phyloP scores from a whole-genome alignment of 768 basidiomycete genomes.

The Roridomyces roridus region DNA sequence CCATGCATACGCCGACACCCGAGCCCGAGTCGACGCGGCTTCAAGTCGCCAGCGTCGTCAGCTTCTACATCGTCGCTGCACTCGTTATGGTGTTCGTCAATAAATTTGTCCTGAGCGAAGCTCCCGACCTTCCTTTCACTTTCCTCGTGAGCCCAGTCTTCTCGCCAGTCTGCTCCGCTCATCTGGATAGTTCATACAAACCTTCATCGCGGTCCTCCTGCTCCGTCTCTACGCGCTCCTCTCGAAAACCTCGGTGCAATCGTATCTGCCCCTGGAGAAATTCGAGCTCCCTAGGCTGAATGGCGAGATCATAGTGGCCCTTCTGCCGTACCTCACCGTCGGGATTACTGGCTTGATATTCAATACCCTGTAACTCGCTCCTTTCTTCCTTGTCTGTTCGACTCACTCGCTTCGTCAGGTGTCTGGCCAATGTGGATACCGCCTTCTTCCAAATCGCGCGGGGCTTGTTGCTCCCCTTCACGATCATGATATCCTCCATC shows the following conservation, averaged over 20 bases:
- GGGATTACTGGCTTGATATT: slow-evolving; percentile 58
- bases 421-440: slow-evolving; percentile 38
- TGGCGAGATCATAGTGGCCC: slow-evolving; percentile 40
- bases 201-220: slow-evolving; percentile 50
- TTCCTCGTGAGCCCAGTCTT: slow-evolving; percentile 38
- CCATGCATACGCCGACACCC: neutral
- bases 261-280: slow-evolving; percentile 13
- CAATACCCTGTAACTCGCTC: slow-evolving; percentile 45
- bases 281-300: slow-evolving; percentile 49
- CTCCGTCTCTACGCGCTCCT: slow-evolving; percentile 45
- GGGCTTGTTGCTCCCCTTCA: slow-evolving; percentile 19
- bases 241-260: slow-evolving; percentile 15
- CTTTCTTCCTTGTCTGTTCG: no score
- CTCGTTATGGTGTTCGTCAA: slow-evolving; percentile 42
- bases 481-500: slow-evolving; percentile 15
- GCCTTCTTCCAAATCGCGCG: slow-evolving; percentile 21
- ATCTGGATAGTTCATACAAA: slow-evolving; percentile 42
- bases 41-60: slow-evolving; percentile 24
- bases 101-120: slow-evolving; percentile 56
- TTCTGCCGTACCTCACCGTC: slow-evolving; percentile 47
- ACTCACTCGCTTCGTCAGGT: slow-evolving; percentile 19
- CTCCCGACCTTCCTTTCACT: slow-evolving; percentile 52
- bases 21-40: slow-evolving; percentile 32
- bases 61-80: slow-evolving; percentile 41
- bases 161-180: neutral